Conservation (phyloP, 192 early-diverging fungal species). For the Podila epicladia region DNA sequence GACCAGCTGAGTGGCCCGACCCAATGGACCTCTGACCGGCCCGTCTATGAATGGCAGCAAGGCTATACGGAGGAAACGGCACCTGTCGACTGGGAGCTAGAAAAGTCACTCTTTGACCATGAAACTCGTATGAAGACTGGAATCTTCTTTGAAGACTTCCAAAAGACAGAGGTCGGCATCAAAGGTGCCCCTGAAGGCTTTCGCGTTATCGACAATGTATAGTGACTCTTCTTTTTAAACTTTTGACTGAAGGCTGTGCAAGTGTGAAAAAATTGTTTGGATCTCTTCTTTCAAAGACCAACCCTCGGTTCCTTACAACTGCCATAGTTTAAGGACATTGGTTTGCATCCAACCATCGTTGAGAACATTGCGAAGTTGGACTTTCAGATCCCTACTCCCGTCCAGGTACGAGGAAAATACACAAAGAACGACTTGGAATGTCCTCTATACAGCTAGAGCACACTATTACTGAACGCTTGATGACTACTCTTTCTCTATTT, state of each 20-base stretch:
- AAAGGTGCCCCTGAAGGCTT: conserved; percentile 65
- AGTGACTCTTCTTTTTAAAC: too few relatives aligned
- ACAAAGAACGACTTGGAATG: background rate
- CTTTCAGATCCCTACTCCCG: conserved; percentile 77
- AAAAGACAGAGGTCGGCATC: conserved; percentile 74
- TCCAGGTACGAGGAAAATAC: conserved; percentile 58
- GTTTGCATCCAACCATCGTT: conserved; percentile 71
- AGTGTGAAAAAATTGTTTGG: background rate
- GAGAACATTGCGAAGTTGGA: conserved; percentile 72
- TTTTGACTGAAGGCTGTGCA: background rate
- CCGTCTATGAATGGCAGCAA: conserved; percentile 64
- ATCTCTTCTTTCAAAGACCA: background rate
- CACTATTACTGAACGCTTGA: background rate
- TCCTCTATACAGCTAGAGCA: background rate
- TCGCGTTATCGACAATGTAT: conserved; percentile 59
- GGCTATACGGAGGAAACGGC: conserved; percentile 65
- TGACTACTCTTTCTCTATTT: background rate
- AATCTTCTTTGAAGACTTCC: conserved; percentile 78
- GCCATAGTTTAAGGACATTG: conserved; percentile 68
- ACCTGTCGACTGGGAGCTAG: conserved; percentile 67
- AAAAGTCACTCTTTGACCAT: conserved; percentile 66
- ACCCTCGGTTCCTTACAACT: background rate
- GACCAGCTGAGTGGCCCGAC: background rate
- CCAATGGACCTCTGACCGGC: conserved; percentile 53
- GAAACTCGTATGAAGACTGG: conserved; percentile 69